Base-by-base conservation (phyloP, 441 rosid species). In the Flueggea neowawraea region DNA sequence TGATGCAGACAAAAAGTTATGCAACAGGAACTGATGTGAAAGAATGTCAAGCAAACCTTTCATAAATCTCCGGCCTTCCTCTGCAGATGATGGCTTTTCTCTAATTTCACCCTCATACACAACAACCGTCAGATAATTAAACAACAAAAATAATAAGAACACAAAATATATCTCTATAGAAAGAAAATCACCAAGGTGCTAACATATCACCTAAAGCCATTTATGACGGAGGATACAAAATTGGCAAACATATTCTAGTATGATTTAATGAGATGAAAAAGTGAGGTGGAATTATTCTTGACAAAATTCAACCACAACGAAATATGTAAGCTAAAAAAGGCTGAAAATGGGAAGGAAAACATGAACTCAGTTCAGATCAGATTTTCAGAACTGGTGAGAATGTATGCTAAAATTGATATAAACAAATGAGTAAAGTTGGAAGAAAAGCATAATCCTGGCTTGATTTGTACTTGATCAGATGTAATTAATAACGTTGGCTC, bases 71-170 rank as follows among this genome's bases (percentile, higher is more conserved):
- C 85, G 71, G 36, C 96, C 99, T 75, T 94, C 99, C 75, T 82
- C 90, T 69, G 71, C 82, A 69, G 69, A 70, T n/a, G 86, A 85
- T 65, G 97, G 97, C 78, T 94, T 91, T 79, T 91, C 99, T 79
- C 96, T 82, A 49, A 94, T 66, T 5, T 58, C 72, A 76, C 82
- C 92, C 80, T 86, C 92, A 79, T 86, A 84, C 77, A 88, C 86
- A 39, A 95, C 97, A 78, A 95, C 99, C 92, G n/a, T 72, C 72
- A 82, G 61, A 80, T 72, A 65, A 77, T 73, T 77, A 53, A 73
- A n/a, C 58, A 63, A 68, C 75, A 56, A 71, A 55, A 73, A 66
- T 79, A 65, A 39, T 33, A 33, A 54, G 73, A 51, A 58, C 71
- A 60, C 64, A 47, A 43, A 41, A 60, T 49, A 36, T 8, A 54